Percentiles rank a stretch among this genome's conserved stretches.
These are phyloP conservation scores for Aleurites moluccanus DNA, from an alignment of 441 rosid species.

Conservation along the genomic window DNA sequence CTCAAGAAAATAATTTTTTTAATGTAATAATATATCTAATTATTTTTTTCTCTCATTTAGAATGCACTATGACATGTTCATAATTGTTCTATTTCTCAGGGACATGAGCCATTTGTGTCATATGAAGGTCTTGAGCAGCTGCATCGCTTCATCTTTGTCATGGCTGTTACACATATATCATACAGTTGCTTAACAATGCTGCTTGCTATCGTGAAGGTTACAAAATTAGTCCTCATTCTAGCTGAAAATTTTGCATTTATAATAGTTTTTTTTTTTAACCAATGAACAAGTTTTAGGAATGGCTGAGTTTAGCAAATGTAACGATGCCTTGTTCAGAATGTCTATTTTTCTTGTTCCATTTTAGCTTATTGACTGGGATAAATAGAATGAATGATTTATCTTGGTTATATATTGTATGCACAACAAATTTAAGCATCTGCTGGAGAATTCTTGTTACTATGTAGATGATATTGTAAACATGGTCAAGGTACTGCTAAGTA, in stretches of 20 bases:
- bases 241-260: slow-evolving; percentile 10
- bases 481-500: neutral
- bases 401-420: neutral
- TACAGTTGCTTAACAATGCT: slow-evolving; percentile 96
- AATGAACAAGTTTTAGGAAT: no score
- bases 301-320: neutral
- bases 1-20: neutral
- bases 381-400: neutral
- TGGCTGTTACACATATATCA: slow-evolving; percentile 88
- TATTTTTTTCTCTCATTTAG: neutral
- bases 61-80: slow-evolving; percentile 9
- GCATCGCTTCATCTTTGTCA: slow-evolving; percentile 95
- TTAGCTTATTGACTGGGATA: neutral
- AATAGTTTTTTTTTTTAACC: slow-evolving; percentile 11
- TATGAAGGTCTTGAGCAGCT: slow-evolving; percentile 87
- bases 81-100: slow-evolving; percentile 46
- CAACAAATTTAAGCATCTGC: neutral
- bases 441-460: neutral
- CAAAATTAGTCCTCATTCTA: slow-evolving; percentile 6
- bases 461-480: neutral
- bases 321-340: neutral
- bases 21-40: neutral
- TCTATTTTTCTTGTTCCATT: neutral
- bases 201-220: slow-evolving; percentile 88
- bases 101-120: slow-evolving; percentile 83